Evolutionary conservation across 352 stramenopile genomes (phyloP).

Genomic region (Vaucheria bursata): DNA sequence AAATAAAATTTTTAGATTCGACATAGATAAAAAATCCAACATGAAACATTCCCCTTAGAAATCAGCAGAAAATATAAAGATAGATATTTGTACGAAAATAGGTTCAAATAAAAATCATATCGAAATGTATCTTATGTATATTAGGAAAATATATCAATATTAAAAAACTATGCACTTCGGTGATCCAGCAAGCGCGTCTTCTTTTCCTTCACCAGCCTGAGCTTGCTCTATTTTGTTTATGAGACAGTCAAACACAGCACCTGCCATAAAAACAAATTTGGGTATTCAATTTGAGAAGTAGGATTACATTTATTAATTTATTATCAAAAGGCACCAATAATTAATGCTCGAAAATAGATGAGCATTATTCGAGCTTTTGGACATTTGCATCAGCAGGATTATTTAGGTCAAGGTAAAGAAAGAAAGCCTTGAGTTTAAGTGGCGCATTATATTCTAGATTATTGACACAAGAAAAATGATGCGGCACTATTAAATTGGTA

Average conservation of each 20-base stretch:
- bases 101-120: no score
- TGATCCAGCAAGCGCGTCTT: no score
- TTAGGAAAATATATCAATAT: no score
- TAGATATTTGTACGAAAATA: no score
- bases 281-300: not conserved
- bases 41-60: no score
- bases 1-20: no score
- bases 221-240: constrained; percentile 4
- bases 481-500: not conserved
- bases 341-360: not conserved
- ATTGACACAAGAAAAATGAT: not conserved
- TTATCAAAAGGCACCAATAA: not conserved
- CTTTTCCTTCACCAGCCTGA: not conserved
- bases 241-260: not conserved
- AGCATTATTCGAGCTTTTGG: no score
- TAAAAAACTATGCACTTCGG: no score
- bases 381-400: not conserved
- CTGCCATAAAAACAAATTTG: not conserved
- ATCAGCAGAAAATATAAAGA: no score
- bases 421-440: not conserved
- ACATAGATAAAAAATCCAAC: no score
- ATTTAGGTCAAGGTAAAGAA: not conserved
- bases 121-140: no score
- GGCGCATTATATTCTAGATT: not conserved
- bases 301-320: not conserved